Evolutionary conservation across 495 filamentous ascomycete species (phyloP).

Genomic region (Xylaria scruposa): DNA sequence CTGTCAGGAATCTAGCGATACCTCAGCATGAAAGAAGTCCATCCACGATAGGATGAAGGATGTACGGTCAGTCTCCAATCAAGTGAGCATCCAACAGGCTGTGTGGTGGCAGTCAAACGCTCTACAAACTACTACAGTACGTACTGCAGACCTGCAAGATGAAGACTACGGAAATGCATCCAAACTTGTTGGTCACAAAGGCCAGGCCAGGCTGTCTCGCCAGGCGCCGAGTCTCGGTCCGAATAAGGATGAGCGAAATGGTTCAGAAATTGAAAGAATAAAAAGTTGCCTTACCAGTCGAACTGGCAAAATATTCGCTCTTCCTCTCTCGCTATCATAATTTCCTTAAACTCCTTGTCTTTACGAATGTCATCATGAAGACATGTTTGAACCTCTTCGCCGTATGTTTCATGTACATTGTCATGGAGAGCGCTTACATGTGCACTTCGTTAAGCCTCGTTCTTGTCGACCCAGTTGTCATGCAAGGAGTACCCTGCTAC

Average conservation of each 20-base stretch:
- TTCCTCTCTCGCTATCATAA: neutral
- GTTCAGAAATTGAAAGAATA: neutral
- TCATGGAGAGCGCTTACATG: neutral
- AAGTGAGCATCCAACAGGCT: neutral
- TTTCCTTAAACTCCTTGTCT: neutral
- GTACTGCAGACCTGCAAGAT: neutral
- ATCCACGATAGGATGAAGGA: constrained; percentile 10
- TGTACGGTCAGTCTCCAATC: neutral
- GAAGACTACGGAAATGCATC: neutral
- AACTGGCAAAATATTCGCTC: neutral
- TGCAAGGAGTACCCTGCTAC: neutral
- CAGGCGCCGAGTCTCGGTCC: neutral
- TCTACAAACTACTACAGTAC: neutral
- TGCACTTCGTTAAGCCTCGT: constrained; percentile 8
- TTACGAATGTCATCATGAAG: constrained; percentile 1
- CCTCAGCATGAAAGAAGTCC: neutral
- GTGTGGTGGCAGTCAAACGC: neutral
- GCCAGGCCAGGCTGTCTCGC: neutral
- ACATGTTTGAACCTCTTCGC: neutral
- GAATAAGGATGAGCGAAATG: constrained; percentile 6
- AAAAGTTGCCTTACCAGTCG: neutral
- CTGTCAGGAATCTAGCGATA: neutral
- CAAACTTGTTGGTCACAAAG: neutral
- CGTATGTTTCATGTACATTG: neutral
- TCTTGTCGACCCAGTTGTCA: neutral